A percentile compares a stretch with the other conserved stretches of the same genome.
Conservation (phyloP, 495 filamentous ascomycete genomes). For the Margaritispora aquatica region DNA sequence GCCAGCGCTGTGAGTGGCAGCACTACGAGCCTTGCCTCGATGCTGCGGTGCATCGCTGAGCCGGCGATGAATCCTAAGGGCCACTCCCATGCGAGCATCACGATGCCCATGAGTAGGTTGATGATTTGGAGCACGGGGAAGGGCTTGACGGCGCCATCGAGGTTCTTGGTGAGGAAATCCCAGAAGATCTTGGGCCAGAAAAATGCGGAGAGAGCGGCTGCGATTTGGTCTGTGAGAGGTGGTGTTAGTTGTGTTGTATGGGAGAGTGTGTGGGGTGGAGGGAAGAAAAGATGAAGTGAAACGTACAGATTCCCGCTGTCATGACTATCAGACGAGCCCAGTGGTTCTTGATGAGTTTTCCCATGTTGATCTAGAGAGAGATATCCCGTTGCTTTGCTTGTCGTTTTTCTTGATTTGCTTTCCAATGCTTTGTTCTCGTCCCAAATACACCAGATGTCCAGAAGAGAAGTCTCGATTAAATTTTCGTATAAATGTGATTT, state of each 20-base stretch:
- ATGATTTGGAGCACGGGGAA: slow-evolving; percentile 87
- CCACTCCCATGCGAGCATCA: slow-evolving; percentile 87
- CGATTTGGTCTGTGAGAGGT: slow-evolving; percentile 65
- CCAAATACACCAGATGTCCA: background rate
- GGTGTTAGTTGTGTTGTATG: slow-evolving; percentile 31
- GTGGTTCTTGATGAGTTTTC: slow-evolving; percentile 97
- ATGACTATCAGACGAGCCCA: slow-evolving; percentile 91
- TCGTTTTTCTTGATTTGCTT: background rate
- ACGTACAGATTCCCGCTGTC: slow-evolving; percentile 74
- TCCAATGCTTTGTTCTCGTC: background rate
- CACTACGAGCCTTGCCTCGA: slow-evolving; percentile 76
- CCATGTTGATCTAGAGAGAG: slow-evolving; percentile 50
- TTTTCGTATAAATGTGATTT: slow-evolving; percentile 14
- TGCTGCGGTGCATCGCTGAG: slow-evolving; percentile 71
- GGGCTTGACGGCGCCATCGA: slow-evolving; percentile 80
- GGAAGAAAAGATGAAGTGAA: slow-evolving; percentile 2
- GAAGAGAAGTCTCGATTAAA: slow-evolving; percentile 18
- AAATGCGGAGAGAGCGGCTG: slow-evolving; percentile 76
- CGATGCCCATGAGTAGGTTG: slow-evolving; percentile 85
- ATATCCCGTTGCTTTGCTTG: background rate
- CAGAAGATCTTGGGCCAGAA: slow-evolving; percentile 99
- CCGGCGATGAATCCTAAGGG: slow-evolving; percentile 65
- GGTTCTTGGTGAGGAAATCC: slow-evolving; percentile 90
- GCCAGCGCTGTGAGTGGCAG: slow-evolving; percentile 76
- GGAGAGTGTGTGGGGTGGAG: too few relatives aligned